Evolutionary conservation across 1,284 basidiomycete genomes (phyloP).

Genomic region (Phylloporus sp.): DNA sequence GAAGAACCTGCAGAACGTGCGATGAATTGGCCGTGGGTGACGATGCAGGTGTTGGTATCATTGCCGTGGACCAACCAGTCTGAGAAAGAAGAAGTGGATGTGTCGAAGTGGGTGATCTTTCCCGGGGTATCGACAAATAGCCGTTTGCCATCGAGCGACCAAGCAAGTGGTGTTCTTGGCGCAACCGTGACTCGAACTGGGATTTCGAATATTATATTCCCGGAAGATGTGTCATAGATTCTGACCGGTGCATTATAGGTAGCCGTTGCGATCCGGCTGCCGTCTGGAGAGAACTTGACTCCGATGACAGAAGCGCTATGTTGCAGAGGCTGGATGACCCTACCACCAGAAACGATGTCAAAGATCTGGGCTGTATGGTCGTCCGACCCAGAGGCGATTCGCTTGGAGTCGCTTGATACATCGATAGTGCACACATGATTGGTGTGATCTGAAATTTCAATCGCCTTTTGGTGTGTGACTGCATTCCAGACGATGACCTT

Average conservation of each 20-base stretch:
- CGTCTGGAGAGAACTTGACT: no score
- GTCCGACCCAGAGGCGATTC: slow-evolving; percentile 3
- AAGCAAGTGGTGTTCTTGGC: no score
- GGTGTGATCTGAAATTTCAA: no score
- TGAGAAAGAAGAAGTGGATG: background rate
- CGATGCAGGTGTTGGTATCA: background rate
- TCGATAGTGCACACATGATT: background rate
- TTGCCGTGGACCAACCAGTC: slow-evolving; percentile 3
- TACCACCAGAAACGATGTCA: slow-evolving; percentile 4
- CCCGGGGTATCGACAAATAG: background rate
- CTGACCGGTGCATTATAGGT: no score
- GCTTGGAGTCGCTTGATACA: slow-evolving; percentile 4
- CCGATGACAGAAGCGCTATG: background rate
- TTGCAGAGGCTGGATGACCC: background rate
- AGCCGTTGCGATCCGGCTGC: no score
- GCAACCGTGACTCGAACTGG: no score
- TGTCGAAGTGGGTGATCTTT: slow-evolving; percentile 3
- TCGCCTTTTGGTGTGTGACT: background rate
- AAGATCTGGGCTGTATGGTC: slow-evolving; percentile 4
- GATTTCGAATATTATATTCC: no score
- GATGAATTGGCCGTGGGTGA: background rate
- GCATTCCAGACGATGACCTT: no score
- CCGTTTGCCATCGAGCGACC: slow-evolving; percentile 2
- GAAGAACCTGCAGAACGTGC: slow-evolving; percentile 2
- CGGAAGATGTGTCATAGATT: no score